Conservation (phyloP, 2,329 filamentous ascomycete species). For the Teratosphaeriaceae sp. region DNA sequence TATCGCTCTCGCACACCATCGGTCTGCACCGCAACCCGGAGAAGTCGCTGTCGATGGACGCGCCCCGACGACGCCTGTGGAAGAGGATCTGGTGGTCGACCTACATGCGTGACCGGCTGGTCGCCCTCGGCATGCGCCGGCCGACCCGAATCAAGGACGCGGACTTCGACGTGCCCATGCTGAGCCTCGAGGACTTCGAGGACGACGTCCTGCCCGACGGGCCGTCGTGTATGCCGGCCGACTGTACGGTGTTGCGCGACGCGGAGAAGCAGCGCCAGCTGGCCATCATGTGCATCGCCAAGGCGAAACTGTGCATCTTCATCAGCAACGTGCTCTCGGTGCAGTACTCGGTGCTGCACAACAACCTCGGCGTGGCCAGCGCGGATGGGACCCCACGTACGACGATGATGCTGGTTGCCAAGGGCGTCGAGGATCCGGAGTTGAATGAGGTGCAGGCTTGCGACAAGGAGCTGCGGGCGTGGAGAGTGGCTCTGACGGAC, state of each 20-base stretch:
- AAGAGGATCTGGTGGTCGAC: slow-evolving; percentile 98
- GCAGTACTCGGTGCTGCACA: slow-evolving; percentile 86
- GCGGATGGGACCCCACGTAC: slow-evolving; percentile 63
- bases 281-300: slow-evolving; percentile 84
- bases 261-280: slow-evolving; percentile 67
- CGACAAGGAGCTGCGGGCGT: slow-evolving; percentile 70
- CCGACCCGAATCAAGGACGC: slow-evolving; percentile 89
- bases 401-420: slow-evolving; percentile 87
- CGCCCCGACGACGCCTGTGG: slow-evolving; percentile 72
- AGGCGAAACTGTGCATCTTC: slow-evolving; percentile 81
- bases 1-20: slow-evolving; percentile 88
- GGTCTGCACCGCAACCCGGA: slow-evolving; percentile 82
- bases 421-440: slow-evolving; percentile 74
- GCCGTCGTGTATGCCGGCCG: slow-evolving; percentile 59
- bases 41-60: slow-evolving; percentile 63
- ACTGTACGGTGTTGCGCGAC: slow-evolving; percentile 67
- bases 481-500: slow-evolving; percentile 65
- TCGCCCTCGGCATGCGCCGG: slow-evolving; percentile 87
- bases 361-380: slow-evolving; percentile 65
- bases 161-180: slow-evolving; percentile 90
- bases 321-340: slow-evolving; percentile 85
- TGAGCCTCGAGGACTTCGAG: slow-evolving; percentile 79
- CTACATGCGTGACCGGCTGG: slow-evolving; percentile 88
- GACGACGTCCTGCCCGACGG: slow-evolving; percentile 56
- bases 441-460: slow-evolving; percentile 71